Conservation (phyloP, 2,329 filamentous ascomycete genomes). For the Aureobasidium melanogenum region DNA sequence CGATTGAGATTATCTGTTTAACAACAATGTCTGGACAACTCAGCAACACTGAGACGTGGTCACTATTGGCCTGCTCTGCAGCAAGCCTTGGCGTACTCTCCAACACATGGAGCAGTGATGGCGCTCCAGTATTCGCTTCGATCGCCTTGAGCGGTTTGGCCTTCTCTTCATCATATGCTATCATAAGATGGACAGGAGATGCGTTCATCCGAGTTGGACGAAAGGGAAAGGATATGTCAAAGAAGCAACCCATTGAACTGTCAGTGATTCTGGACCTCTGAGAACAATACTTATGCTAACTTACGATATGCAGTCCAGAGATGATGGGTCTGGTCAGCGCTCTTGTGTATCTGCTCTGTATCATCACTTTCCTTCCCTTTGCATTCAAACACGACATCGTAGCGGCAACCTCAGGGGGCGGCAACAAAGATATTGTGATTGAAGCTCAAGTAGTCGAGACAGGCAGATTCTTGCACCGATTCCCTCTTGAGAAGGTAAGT, state of each 20-base stretch:
- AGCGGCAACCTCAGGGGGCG: slow-evolving; percentile 84
- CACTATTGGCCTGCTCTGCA: slow-evolving; percentile 54
- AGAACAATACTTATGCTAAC: slow-evolving; percentile 4
- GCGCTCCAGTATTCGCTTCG: slow-evolving; percentile 81
- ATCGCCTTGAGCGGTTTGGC: slow-evolving; percentile 78
- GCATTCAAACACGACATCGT: slow-evolving; percentile 98
- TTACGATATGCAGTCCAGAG: slow-evolving; percentile 54
- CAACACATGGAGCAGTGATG: slow-evolving; percentile 76
- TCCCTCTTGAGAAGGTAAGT: slow-evolving; percentile 83
- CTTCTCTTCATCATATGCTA: slow-evolving; percentile 70
- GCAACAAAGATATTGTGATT: slow-evolving; percentile 78
- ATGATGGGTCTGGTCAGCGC: slow-evolving; percentile 94
- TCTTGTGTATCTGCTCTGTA: slow-evolving; percentile 77
- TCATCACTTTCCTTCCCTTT: slow-evolving; percentile 92
- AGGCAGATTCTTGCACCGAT: slow-evolving; percentile 79
- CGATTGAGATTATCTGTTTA: neutral
- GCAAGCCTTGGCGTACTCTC: slow-evolving; percentile 64
- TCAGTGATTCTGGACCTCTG: slow-evolving; percentile 30
- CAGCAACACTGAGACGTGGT: slow-evolving; percentile 46
- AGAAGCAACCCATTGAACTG: slow-evolving; percentile 66
- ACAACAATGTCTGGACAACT: slow-evolving; percentile 24
- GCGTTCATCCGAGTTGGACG: slow-evolving; percentile 82
- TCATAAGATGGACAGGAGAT: slow-evolving; percentile 88
- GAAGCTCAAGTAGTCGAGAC: slow-evolving; percentile 65
- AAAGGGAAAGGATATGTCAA: slow-evolving; percentile 84